These are phyloP conservation scores for Hirschfeldia incana DNA, from an alignment of 345 rosid species.

Conservation along the genomic window DNA sequence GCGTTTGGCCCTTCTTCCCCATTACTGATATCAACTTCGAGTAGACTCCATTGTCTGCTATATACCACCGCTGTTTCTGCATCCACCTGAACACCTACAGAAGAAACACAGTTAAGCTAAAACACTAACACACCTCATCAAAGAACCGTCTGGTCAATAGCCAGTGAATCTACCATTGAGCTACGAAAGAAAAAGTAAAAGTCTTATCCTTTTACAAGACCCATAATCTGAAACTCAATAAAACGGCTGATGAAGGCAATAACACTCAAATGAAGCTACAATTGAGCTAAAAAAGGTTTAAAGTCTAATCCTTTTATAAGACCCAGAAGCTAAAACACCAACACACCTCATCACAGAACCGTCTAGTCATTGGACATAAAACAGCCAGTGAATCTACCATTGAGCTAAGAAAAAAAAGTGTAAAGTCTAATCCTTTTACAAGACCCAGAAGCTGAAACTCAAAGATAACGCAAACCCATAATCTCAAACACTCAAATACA, in stretches of 20 bases:
- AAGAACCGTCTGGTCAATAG: background rate
- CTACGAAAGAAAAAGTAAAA: background rate
- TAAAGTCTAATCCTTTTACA: background rate
- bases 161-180: background rate
- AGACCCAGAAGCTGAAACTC: slow-evolving; percentile 6
- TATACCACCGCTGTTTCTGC: slow-evolving; percentile 95
- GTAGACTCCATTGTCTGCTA: slow-evolving; percentile 81
- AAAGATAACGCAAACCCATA: background rate
- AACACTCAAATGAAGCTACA: background rate
- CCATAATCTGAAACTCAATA: slow-evolving; percentile 6
- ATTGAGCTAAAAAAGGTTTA: background rate
- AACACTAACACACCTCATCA: background rate
- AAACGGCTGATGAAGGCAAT: too few relatives aligned
- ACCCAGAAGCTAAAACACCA: slow-evolving; percentile 10
- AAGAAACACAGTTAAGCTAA: slow-evolving; percentile 3
- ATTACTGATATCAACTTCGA: slow-evolving; percentile 78
- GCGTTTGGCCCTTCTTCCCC: slow-evolving; percentile 86
- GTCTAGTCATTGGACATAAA: background rate
- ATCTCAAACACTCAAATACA: background rate
- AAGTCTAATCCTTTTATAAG: background rate
- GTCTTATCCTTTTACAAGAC: background rate
- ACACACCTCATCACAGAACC: background rate
- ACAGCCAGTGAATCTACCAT: background rate
- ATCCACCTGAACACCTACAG: slow-evolving; percentile 95
- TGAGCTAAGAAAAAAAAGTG: background rate